phyloP scores from a whole-genome alignment of 106 monocot species.

The Vanilla planifolia region DNA sequence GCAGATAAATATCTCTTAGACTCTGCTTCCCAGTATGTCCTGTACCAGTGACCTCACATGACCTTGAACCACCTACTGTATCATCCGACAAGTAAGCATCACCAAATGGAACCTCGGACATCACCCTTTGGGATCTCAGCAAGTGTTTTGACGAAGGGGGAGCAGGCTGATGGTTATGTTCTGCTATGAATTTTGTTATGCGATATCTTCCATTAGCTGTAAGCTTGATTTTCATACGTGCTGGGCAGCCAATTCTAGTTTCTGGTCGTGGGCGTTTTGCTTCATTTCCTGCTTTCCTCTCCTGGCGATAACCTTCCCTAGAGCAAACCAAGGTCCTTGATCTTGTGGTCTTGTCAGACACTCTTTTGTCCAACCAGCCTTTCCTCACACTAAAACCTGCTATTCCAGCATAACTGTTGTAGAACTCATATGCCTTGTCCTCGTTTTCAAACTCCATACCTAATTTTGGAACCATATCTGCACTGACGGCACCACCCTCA shows the following conservation, averaged over 20 bases:
- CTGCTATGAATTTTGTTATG: constrained; percentile 13
- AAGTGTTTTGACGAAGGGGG: constrained; percentile 20
- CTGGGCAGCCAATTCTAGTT: constrained; percentile 25
- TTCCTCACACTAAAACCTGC: constrained; percentile 25
- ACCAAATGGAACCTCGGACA: constrained; percentile 12
- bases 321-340: constrained; percentile 23
- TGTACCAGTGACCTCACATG: constrained; percentile 3
- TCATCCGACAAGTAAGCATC: constrained; percentile 16
- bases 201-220: constrained; percentile 5
- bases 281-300: constrained; percentile 14
- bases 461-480: constrained; percentile 16
- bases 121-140: constrained; percentile 26
- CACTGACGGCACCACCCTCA: constrained; percentile 2
- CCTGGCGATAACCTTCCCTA: constrained; percentile 15
- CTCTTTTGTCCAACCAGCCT: constrained; percentile 5
- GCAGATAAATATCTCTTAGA: neutral
- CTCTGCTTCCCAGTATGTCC: neutral
- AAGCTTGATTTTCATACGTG: constrained; percentile 22
- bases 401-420: constrained; percentile 24
- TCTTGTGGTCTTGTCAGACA: constrained; percentile 9
- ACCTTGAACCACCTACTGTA: neutral
- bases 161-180: constrained; percentile 22
- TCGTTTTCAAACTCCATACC: constrained; percentile 30
- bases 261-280: constrained; percentile 19
- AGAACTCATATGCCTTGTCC: constrained; percentile 24